Evolutionary conservation across 2,329 filamentous ascomycete genomes (phyloP).

Genomic region (Neospermospora avenae): DNA sequence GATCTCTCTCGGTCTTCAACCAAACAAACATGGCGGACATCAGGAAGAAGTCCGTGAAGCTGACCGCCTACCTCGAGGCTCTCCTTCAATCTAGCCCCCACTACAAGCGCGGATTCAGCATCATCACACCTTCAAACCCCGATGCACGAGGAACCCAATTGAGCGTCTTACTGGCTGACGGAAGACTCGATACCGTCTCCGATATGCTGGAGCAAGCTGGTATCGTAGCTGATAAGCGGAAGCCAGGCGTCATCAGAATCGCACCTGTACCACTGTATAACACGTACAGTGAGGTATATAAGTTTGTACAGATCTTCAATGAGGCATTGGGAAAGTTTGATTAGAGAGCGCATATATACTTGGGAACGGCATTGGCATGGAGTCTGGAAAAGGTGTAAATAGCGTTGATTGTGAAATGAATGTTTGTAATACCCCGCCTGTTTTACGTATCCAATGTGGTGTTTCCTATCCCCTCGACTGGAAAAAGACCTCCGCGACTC

Average conservation of each 20-base stretch:
- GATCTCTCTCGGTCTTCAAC: conserved; percentile 70
- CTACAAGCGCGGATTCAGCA: conserved; percentile 41
- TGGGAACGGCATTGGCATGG: not conserved
- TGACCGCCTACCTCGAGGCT: conserved; percentile 75
- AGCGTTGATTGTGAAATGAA: not conserved
- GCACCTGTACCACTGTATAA: conserved; percentile 86
- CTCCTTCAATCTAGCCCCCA: conserved; percentile 48
- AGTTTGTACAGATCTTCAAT: conserved; percentile 51
- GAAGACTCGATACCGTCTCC: conserved; percentile 67
- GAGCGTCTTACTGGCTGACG: conserved; percentile 66
- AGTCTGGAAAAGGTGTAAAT: not conserved
- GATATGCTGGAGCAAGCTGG: conserved; percentile 62
- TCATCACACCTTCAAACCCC: conserved; percentile 37
- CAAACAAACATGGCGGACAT: conserved; percentile 67
- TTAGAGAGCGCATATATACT: not conserved
- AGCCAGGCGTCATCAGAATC: conserved; percentile 79
- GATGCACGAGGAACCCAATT: conserved; percentile 51
- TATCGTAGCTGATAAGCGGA: conserved; percentile 77
- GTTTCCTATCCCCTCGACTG: conserved; percentile 3
- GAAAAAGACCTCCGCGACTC: conserved; percentile 3
- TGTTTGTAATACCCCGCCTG: not conserved
- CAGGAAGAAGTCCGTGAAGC: conserved; percentile 64
- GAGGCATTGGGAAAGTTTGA: conserved; percentile 25
- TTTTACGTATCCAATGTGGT: not conserved
- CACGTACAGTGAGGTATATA: conserved; percentile 68